Evolutionary conservation across 192 early-diverging fungal genomes (phyloP), one percentile per base, ranked within the genome.

Genomic region (Podila minutissima): DNA sequence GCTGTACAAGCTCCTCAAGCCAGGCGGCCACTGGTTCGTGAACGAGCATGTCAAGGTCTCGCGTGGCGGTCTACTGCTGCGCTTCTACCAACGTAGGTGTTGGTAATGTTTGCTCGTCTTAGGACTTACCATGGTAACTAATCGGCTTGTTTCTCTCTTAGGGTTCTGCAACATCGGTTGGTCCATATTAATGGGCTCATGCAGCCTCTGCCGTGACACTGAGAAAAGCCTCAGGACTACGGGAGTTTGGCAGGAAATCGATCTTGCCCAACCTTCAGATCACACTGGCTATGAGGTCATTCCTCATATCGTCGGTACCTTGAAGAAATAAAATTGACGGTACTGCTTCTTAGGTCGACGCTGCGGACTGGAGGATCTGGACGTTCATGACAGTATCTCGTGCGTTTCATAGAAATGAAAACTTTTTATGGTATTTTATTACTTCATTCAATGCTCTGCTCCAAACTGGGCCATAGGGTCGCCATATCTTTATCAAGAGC

Each of bases 21-120:
- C 63, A 50, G 63, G 63, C 26, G 63, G 63, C 4, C 28, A 65
- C 26, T 65, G 63, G 63, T 65, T 65, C 26, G 63, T 65, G n/a
- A 8, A 50, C 13, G 63, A 65, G 26, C 63, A 65, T 15, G 63
- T 65, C 63, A 65, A 31, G 63, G 46, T 65, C 41, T 19, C 28
- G 5, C 63, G 28, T 48, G 63, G 41, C 28, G 8, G 41, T 17
- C 63, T 46, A 65, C 28, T 65, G 15, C 4, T 65, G 28, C 46
- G 63, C 63, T 65, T 65, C 19, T 65, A 65, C 20, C 63, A 65
- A 65, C 0, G 63, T 65, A 65, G 3, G 63, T 65, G 7, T 31
- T 38, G 22, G 15, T 64, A 26, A 17, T 50, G 24, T 9, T 49
- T 24, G 3, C n/a, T 64, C 15, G 2, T 48, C 22, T 19, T 29